Conservation (phyloP, 331 rosid genomes). For the Quercus tomentella region DNA sequence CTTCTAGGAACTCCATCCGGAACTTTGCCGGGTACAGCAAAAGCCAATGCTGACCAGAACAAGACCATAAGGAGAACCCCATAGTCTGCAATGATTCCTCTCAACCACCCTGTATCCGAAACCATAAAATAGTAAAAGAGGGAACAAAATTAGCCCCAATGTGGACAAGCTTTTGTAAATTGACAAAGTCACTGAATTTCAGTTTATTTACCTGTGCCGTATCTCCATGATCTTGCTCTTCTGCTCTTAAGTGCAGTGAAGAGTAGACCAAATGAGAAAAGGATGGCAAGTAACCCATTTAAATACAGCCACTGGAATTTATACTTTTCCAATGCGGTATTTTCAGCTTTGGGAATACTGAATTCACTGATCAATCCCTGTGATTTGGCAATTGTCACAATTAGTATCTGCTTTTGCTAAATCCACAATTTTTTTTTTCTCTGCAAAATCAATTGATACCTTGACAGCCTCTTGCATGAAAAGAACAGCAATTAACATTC, state of each 20-base stretch:
- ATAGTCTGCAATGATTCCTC: slow-evolving; percentile 67
- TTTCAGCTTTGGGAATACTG: slow-evolving; percentile 34
- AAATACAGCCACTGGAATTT: slow-evolving; percentile 63
- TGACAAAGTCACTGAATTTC: not conserved
- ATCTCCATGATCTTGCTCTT: slow-evolving; percentile 74
- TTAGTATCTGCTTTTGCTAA: not conserved
- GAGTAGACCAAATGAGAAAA: slow-evolving; percentile 64
- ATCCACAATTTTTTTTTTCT: slow-evolving; percentile 11
- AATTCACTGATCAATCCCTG: slow-evolving; percentile 87
- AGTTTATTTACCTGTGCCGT: slow-evolving; percentile 56
- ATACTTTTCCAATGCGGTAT: slow-evolving; percentile 35
- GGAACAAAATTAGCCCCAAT: slow-evolving; percentile 3
- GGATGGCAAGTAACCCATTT: slow-evolving; percentile 73
- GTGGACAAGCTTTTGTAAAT: not conserved
- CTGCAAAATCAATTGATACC: slow-evolving; percentile 36
- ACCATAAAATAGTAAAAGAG: slow-evolving; percentile 3
- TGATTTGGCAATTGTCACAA: slow-evolving; percentile 20
- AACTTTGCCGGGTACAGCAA: slow-evolving; percentile 40
- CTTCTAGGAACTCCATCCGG: slow-evolving; percentile 81
- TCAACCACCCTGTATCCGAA: slow-evolving; percentile 46
- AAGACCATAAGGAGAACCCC: slow-evolving; percentile 83
- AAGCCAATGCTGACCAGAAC: slow-evolving; percentile 75
- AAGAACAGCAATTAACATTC: slow-evolving; percentile 87
- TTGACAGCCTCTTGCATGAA: slow-evolving; percentile 80
- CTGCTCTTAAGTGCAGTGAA: slow-evolving; percentile 60